Evolutionary conservation across 2,329 filamentous ascomycete genomes (phyloP), one percentile per base, ranked within the genome.

Genomic region (Calonectria naviculata): DNA sequence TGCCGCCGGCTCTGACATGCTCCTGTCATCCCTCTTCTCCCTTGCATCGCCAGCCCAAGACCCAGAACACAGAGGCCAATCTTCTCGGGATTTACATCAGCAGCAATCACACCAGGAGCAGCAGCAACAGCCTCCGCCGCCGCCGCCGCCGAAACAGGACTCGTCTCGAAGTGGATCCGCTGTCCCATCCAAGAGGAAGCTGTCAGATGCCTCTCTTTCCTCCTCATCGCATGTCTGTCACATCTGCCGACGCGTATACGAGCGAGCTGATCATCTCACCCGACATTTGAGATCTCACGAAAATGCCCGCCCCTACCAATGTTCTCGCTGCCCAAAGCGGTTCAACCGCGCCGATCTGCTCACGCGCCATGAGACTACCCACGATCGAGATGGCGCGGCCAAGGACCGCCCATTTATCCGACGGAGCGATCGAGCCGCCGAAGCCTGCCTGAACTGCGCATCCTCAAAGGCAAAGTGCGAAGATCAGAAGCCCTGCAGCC

Each of bases 381-480:
- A 78, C 65, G 76, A 78, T 65, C 76, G 76, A 71, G 76, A 78
- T 74, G 76, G 76, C 28, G 61, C 71, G 28, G 66, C 76, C 47
- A 78, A 78, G 42, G 76, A 76, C 46, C 76, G 75, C 24, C 76
- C 76, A 6, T 78, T 78, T 19, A 78, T 78, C 58, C 70, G 74
- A 63, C 67, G 76, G 38, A 78, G 75, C 58, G 76, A 78, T 34
- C 69, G 76, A 13, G 76, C 76, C 4, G 76, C 76, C 24, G 76
- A 78, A 67, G 76, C 76, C n/a, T 78, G 76, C 52, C 64, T 78
- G 31, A 78, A 78, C 58, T 78, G 76, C 34, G 76, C 76, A 41
- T 76, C 76, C 17, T 78, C 76, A 46, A 78, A 78, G 42, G 76
- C 76, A 17, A 78, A 78, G 46, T 78, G 76, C 38, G 76, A 78